Evolutionary conservation across 202 grass and related monocot species (phyloP), one percentile per base, ranked within the genome.

Genomic region (Brachypodium distachyon): DNA sequence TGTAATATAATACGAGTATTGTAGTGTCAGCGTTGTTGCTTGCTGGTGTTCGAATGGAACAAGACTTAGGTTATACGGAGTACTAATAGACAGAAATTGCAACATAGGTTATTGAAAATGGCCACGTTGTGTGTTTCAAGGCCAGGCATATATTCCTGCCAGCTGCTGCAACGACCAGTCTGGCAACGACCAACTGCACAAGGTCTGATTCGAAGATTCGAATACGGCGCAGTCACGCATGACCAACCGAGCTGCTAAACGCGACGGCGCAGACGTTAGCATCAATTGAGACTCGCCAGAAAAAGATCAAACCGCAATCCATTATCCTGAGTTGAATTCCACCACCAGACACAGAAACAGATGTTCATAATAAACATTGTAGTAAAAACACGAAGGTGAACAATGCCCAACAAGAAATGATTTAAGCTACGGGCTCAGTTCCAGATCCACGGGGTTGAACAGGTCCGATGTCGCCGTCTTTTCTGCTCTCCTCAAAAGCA

Each of bases 401-500:
- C 62, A 74, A 74, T 14, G 42, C 60, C 17, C 36, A 22, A 25
- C 68, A 78, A 21, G 19, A 46, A 81, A 71, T 71, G 34, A 14
- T 60, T 13, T 44, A 40, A 71, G 76, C 83, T 61, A 84, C 11
- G 36, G 63, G 46, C 21, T 36, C 28, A 19, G 53, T 40, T 52
- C 46, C 39, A 54, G 34, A 19, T 38, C 14, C 42, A 46, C 27
- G 4, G 44, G 19, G 17, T 54, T 31, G 49, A 41, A 50, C 31
- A 54, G 17, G 5, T 55, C 17, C 49, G 49, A 0, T 68, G 46
- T 18, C 66, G 13, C 6, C 64, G 27, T 68, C 41, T 8, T 47
- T 19, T 14, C 40, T 52, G n/a, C 9, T 0, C 19, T 14, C 37
- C 69, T 89, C 77, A 93, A 72, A 97, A 93, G 83, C 94, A 97